Base-by-base conservation (phyloP, 768 basidiomycete species). In the Lactarius trivialis region DNA sequence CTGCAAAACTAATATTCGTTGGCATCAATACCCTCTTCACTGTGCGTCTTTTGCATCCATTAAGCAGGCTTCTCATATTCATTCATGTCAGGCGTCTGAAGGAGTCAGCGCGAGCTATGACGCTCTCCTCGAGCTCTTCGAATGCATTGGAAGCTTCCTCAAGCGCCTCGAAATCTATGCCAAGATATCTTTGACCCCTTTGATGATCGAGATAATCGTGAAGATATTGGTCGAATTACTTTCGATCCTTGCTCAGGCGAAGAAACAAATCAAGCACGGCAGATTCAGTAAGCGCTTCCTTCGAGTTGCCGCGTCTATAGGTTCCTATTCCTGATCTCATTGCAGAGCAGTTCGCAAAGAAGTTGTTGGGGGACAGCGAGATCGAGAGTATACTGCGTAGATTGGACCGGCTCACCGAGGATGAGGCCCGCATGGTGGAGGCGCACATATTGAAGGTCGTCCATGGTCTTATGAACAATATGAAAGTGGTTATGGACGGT, bases 241-340 rank as follows among this genome's bases (percentile, higher is more conserved):
- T 48, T 48, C 45, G 11, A 48, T 48, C 21, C 45, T 48, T 12
- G 45, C 21, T 5, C 45, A 24, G 21, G 21, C 45, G 12, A 48
- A 48, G 45, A 24, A 48, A 24, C 21, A 24, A 11, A 12, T 56
- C n/a, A 56, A 56, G 3, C 41, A 45, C 7, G 55, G 55, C 5
- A 28, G 55, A 32, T 30, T 56, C 41, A 56, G 55, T 56, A 15
- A 56, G 45, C 24, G 41, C 12, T 6, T 15, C 19, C 2, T 45
- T 34, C 34, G 9, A 6, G 34, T 8, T 45, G 7, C 12, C 21
- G 17, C 9, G n/a, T 6, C 19, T 55, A 28, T n/a, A 19, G 4
- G 19, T 32, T 49, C 12, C 81, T 60, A 45, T n/a, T n/a, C 11
- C 43, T 14, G 21, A 34, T 15, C 37, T 28, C 19, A 1, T 26